phyloP scores from a whole-genome alignment of 2,329 filamentous ascomycete genomes.

The Hortaea werneckii region DNA sequence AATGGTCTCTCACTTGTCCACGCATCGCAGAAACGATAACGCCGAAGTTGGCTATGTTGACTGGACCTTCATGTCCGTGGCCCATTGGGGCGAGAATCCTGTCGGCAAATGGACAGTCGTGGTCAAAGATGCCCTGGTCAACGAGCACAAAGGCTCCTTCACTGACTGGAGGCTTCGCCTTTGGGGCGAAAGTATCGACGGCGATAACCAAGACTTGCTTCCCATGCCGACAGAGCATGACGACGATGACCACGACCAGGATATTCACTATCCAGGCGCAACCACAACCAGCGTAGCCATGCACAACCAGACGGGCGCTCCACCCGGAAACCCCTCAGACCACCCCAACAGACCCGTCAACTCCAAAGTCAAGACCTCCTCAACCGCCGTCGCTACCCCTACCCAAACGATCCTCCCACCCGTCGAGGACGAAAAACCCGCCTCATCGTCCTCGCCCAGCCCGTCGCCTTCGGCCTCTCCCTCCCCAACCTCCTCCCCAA shows the following conservation, averaged over 20 bases:
- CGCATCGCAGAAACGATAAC: slow-evolving; percentile 59
- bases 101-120: slow-evolving; percentile 85
- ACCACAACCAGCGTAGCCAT: slow-evolving; percentile 48
- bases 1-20: slow-evolving; percentile 73
- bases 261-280: slow-evolving; percentile 46
- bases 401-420: slow-evolving; percentile 23
- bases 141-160: slow-evolving; percentile 67
- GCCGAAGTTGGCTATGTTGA: slow-evolving; percentile 65
- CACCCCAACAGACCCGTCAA: slow-evolving; percentile 47
- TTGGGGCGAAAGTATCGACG: slow-evolving; percentile 82
- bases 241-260: slow-evolving; percentile 66
- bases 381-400: slow-evolving; percentile 13
- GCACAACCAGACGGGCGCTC: slow-evolving; percentile 37
- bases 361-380: slow-evolving; percentile 35
- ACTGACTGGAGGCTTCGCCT: slow-evolving; percentile 88
- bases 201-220: slow-evolving; percentile 58
- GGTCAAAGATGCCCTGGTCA: slow-evolving; percentile 72
- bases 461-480: slow-evolving; percentile 19
- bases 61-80: slow-evolving; percentile 99
- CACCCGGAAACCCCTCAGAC: slow-evolving; percentile 35
- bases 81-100: slow-evolving; percentile 87
- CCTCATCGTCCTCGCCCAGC: slow-evolving; percentile 9
- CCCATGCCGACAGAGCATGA: slow-evolving; percentile 77
- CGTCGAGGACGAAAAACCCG: slow-evolving; percentile 23
- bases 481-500: slow-evolving; percentile 29